phyloP scores from a whole-genome alignment of 805 yeast genomes.

The Schwanniomyces pseudopolymorphus region DNA sequence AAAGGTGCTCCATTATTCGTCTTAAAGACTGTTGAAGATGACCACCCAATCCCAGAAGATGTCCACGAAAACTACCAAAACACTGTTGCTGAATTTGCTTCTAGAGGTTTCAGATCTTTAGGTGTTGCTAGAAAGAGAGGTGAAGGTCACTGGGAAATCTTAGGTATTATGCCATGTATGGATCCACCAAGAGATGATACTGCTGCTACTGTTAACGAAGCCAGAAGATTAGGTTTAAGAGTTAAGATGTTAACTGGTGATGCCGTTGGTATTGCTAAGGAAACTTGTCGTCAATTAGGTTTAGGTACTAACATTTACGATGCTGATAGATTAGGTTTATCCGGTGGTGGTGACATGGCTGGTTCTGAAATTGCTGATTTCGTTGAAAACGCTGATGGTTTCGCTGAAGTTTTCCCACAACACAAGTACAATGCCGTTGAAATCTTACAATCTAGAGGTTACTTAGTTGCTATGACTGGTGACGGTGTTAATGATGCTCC shows the following conservation, averaged over 20 bases:
- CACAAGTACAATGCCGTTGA: slow-evolving; percentile 96
- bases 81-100: slow-evolving; percentile 96
- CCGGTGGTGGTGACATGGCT: slow-evolving; percentile 92
- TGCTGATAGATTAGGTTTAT: slow-evolving; percentile 94
- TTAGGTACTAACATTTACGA: slow-evolving; percentile 94
- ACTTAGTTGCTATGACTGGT: slow-evolving; percentile 99
- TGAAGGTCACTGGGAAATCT: slow-evolving; percentile 96
- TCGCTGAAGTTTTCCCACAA: slow-evolving; percentile 98
- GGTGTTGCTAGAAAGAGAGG: slow-evolving; percentile 99
- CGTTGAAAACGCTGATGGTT: slow-evolving; percentile 97
- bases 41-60: slow-evolving; percentile 94
- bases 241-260: slow-evolving; percentile 99
- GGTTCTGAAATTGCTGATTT: slow-evolving; percentile 98
- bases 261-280: slow-evolving; percentile 98
- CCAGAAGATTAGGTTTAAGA: slow-evolving; percentile 86
- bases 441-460: slow-evolving; percentile 92
- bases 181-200: slow-evolving; percentile 99
- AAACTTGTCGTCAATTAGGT: slow-evolving; percentile 97
- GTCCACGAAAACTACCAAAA: slow-evolving; percentile 91
- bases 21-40: slow-evolving; percentile 94
- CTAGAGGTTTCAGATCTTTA: slow-evolving; percentile 97
- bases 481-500: slow-evolving; percentile 99
- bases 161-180: slow-evolving; percentile 98
- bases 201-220: slow-evolving; percentile 91
- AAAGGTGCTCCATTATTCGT: slow-evolving; percentile 98